Base-by-base conservation (phyloP, 2,329 filamentous ascomycete species). In the Trichoderma sp. region DNA sequence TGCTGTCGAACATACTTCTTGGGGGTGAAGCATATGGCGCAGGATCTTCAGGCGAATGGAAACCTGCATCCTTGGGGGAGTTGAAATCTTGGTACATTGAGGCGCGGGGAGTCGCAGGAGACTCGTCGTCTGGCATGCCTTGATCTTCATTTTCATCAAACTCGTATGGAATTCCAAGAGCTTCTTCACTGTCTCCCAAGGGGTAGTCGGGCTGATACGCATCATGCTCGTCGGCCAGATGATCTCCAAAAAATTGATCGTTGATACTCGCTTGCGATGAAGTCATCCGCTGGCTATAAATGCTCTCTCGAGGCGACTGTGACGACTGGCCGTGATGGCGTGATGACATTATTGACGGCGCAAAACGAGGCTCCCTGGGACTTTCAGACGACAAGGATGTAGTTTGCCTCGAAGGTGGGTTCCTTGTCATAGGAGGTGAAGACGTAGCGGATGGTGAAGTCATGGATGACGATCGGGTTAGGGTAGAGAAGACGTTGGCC, bases 401-500 rank as follows among this genome's bases (percentile, higher is more conserved):
- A 18, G 76, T 66, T 68, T 80, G 73, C 16, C 77, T 74, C 1
- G 78, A 79, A 21, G 79, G 78, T 1, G 77, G 76, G 58, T 77
- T 80, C 28, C 77, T 73, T 11, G 78, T 80, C 69, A 83, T 81
- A 6, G 81, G 79, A 2, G 90, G 88, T 1, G 89, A 90, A 6
- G 85, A 84, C 24, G 78, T 71, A 14, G 79, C 73, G 4, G 81
- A 82, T 4, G 81, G 78, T 32, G 80, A 81, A 24, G 77, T 72
- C 72, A 87, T 80, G 1, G 87, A 86, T 1, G 88, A 85, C 4
- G 87, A 86, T 52, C 83, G 84, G 13, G 85, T 85, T 49, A 90
- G 77, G 11, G 83, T 84, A 4, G 88, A 86, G 69, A 92, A 91
- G 49, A 88, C 84, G 58, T 87, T 88, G 21, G 88, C 87, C 72